Percentiles rank a stretch among this genome's conserved stretches.
These are phyloP conservation scores for Limnomonas spitsbergensis DNA, from an alignment of 139 green algal genomes.

Conservation along the genomic window DNA sequence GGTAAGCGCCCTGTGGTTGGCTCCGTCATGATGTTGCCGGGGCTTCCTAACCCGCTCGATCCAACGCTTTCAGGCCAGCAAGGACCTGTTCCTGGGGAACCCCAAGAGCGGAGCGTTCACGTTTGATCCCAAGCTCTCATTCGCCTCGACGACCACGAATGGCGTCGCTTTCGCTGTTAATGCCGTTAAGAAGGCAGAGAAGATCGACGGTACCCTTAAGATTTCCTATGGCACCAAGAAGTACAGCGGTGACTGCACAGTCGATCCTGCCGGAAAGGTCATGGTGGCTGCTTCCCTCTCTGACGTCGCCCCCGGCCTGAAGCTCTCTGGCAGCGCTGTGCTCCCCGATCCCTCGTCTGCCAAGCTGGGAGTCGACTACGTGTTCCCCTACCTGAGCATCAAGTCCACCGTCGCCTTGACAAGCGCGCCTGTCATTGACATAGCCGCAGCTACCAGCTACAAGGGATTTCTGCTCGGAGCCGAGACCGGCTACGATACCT, in stretches of 20 bases:
- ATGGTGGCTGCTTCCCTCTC: not conserved
- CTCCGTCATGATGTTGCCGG: not conserved
- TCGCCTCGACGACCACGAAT: conserved; percentile 35
- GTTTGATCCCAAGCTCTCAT: conserved; percentile 45
- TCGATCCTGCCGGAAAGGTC: conserved; percentile 2
- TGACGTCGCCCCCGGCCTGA: conserved; percentile 26
- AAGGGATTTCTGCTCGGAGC: conserved; percentile 36
- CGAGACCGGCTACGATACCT: conserved; percentile 24
- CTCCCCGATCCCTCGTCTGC: conserved; percentile 33
- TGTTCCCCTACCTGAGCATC: conserved; percentile 5
- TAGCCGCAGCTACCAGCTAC: conserved; percentile 18
- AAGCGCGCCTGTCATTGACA: not conserved
- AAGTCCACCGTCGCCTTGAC: not conserved
- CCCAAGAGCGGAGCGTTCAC: conserved; percentile 33
- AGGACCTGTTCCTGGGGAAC: conserved; percentile 41
- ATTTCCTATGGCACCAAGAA: conserved; percentile 33
- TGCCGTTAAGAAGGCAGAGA: conserved; percentile 45
- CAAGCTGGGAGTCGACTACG: conserved; percentile 46
- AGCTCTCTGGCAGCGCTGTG: conserved; percentile 18
- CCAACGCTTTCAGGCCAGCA: not conserved
- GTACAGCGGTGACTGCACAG: conserved; percentile 12
- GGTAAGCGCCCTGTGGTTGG: not conserved
- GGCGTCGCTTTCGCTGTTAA: conserved; percentile 25
- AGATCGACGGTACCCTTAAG: conserved; percentile 35
- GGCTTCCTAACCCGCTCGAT: not conserved